A percentile compares a stretch with the other conserved stretches of the same genome.
Conservation (phyloP, 2,329 filamentous ascomycete species). For the Aspergillus aculeatus region DNA sequence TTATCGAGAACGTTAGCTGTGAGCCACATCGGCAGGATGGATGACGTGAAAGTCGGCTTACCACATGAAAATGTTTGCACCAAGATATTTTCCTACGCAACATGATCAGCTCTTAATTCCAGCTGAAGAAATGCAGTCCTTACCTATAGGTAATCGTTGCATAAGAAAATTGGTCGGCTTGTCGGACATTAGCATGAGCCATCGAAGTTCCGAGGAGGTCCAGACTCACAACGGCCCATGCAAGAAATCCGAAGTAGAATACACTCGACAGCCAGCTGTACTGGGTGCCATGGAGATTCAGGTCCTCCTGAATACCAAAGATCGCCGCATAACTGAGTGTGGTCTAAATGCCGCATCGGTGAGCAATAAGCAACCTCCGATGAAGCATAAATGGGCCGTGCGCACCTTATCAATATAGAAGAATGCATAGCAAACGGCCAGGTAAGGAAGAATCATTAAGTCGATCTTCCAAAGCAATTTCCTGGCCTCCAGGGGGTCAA, state of each 20-base stretch:
- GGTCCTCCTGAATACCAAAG: conserved; percentile 61
- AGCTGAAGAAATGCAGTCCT: neutral
- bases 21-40: neutral
- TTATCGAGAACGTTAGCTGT: neutral
- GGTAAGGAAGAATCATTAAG: conserved; percentile 58
- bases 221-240: conserved; percentile 46
- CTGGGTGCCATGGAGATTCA: conserved; percentile 56
- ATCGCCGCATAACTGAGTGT: conserved; percentile 64
- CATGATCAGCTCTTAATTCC: neutral
- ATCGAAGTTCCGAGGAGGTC: too few species aligned
- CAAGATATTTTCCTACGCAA: conserved; percentile 50
- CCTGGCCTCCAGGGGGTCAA: conserved; percentile 49
- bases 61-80: conserved; percentile 59
- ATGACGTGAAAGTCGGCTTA: conserved; percentile 13
- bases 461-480: conserved; percentile 57
- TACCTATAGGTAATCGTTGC: conserved; percentile 53
- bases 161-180: conserved; percentile 54
- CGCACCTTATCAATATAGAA: conserved; percentile 50
- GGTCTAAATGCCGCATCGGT: conserved; percentile 39
- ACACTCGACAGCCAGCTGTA: conserved; percentile 58
- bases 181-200: neutral
- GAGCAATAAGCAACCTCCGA: neutral
- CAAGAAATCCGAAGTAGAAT: conserved; percentile 58
- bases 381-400: neutral
- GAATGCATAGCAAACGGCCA: conserved; percentile 56